Conservation (phyloP, 1,139 yeast genomes). For the Candida tunisiensis region DNA sequence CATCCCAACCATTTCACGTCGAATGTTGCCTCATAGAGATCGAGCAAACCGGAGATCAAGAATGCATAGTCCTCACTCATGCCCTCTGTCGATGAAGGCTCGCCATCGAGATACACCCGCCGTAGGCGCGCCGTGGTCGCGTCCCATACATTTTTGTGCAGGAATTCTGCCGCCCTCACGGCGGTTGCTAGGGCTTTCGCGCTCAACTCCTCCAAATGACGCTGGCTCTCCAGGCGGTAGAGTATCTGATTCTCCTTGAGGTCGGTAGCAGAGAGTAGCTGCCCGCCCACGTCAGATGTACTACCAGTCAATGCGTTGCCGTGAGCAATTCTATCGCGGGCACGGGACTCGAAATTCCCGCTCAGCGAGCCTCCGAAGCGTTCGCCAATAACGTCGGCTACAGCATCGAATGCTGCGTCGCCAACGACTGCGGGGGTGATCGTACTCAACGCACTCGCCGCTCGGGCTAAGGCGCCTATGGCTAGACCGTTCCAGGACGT, state of each 20-base stretch:
- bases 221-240: too few relatives aligned
- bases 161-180: slow-evolving; percentile 11
- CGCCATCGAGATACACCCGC: slow-evolving; percentile 3
- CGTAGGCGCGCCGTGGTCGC: background rate
- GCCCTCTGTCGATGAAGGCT: slow-evolving; percentile 9
- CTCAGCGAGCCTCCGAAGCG: too few relatives aligned
- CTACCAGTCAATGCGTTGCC: too few relatives aligned
- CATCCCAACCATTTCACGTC: slow-evolving; percentile 13
- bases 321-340: too few relatives aligned
- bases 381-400: too few relatives aligned
- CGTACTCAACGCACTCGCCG: too few relatives aligned
- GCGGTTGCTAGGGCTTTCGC: slow-evolving; percentile 12
- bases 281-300: too few relatives aligned
- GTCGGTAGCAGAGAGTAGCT: slow-evolving; percentile 4
- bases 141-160: slow-evolving; percentile 11
- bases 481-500: slow-evolving; percentile 23
- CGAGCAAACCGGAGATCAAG: slow-evolving; percentile 19
- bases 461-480: slow-evolving; percentile 19
- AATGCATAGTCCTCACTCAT: slow-evolving; percentile 23
- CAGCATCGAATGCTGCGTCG: too few relatives aligned
- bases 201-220: too few relatives aligned
- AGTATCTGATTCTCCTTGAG: too few relatives aligned
- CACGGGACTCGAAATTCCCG: too few relatives aligned
- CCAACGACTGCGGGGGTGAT: too few relatives aligned
- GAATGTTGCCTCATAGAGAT: slow-evolving; percentile 19